A percentile compares a stretch with the other conserved stretches of the same genome.
Evolutionary conservation across 78 protist species (phyloP).

Genomic region (Diacronema lutheri): DNA sequence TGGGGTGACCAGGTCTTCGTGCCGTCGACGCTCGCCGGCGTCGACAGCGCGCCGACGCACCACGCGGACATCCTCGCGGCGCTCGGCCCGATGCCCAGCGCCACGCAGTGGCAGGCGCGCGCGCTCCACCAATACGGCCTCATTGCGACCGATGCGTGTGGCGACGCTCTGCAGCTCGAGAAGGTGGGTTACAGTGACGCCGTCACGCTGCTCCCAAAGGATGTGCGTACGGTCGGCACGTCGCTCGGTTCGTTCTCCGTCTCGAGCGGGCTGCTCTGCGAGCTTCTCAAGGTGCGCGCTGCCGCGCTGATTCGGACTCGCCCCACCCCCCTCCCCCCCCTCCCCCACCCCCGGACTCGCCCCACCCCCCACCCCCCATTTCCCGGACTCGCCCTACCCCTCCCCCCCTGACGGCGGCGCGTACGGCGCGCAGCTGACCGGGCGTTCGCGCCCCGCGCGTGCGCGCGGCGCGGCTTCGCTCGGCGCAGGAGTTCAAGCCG

Average conservation of each 20-base stretch:
- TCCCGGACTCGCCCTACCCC: no score
- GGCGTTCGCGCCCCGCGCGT: no score
- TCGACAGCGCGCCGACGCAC: not conserved
- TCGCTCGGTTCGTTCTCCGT: slow-evolving; percentile 46
- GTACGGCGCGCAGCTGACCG: no score
- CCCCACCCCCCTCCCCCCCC: no score
- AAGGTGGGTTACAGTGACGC: slow-evolving; percentile 16
- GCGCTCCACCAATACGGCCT: slow-evolving; percentile 40
- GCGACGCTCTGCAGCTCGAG: slow-evolving; percentile 41
- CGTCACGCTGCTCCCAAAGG: not conserved
- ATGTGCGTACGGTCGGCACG: slow-evolving; percentile 28
- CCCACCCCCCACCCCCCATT: no score
- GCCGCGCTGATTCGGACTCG: slow-evolving; percentile 16
- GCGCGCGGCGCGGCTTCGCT: no score
- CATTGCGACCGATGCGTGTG: not conserved
- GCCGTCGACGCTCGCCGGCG: slow-evolving; percentile 34
- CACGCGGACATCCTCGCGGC: slow-evolving; percentile 51
- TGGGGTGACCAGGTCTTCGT: slow-evolving; percentile 64
- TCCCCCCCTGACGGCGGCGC: no score
- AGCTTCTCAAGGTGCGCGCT: no score
- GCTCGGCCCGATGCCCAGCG: slow-evolving; percentile 44
- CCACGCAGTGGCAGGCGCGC: slow-evolving; percentile 21
- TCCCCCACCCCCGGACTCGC: no score
- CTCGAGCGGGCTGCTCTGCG: not conserved
- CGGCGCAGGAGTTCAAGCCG: slow-evolving; percentile 12